Evolutionary conservation across 164 flowering plant species (phyloP).

Genomic region (Aristolochia fimbriata): DNA sequence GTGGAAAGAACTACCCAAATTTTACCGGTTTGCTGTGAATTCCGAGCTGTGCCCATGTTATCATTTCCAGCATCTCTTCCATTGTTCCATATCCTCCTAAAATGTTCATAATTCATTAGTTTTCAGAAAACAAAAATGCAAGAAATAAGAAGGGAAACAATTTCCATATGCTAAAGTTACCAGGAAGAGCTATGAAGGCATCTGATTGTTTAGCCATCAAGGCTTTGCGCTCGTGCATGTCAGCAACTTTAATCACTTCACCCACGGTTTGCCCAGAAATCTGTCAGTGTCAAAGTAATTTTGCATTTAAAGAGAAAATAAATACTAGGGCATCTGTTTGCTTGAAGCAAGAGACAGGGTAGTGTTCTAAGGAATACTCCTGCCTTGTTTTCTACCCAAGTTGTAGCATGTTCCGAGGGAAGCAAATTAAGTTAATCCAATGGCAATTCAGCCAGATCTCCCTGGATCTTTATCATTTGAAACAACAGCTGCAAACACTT

Average conservation of each 20-base stretch:
- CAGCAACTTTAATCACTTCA: constrained; percentile 59
- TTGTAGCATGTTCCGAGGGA: too few species aligned
- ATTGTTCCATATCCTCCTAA: constrained; percentile 94
- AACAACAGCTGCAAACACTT: too few species aligned
- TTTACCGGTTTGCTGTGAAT: constrained; percentile 87
- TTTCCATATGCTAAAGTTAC: constrained; percentile 16
- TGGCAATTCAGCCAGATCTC: too few species aligned
- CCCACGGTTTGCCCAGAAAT: constrained; percentile 85
- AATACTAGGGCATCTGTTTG: too few species aligned
- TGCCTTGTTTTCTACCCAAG: too few species aligned
- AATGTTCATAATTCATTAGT: background rate
- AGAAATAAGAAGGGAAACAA: too few species aligned
- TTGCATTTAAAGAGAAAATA: too few species aligned
- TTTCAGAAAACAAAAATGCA: background rate
- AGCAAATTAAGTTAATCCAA: too few species aligned
- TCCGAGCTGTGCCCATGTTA: constrained; percentile 92
- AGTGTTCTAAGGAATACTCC: too few species aligned
- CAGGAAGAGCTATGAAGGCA: constrained; percentile 95
- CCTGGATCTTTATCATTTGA: too few species aligned
- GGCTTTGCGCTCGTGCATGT: constrained; percentile 95
- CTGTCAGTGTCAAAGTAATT: constrained; percentile 24
- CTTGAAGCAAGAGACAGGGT: too few species aligned
- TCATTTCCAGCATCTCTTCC: constrained; percentile 90
- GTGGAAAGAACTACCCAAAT: constrained; percentile 9
- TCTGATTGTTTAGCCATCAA: constrained; percentile 77